Conservation (phyloP, 1,139 yeast genomes). For the Geotrichum carabidarum region DNA sequence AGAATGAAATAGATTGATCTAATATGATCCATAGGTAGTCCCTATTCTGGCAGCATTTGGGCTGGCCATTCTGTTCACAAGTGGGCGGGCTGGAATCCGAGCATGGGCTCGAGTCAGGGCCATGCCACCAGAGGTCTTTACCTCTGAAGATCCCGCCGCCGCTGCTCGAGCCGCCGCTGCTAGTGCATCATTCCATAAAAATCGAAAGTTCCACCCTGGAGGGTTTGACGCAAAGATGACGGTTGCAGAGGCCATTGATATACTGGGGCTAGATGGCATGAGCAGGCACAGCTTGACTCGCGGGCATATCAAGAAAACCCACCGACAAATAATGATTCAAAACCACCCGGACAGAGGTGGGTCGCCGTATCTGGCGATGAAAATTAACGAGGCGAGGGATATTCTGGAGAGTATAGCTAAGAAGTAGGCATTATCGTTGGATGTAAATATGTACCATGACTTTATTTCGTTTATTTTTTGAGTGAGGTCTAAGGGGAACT, state of each 20-base stretch:
- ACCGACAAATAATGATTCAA: slow-evolving; percentile 57
- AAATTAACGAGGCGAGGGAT: slow-evolving; percentile 72
- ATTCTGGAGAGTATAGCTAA: slow-evolving; percentile 43
- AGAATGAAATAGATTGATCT: background rate
- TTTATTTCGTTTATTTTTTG: background rate
- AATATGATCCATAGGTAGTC: slow-evolving; percentile 19
- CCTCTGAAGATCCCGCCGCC: slow-evolving; percentile 20
- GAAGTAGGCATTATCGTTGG: background rate
- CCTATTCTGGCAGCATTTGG: slow-evolving; percentile 30
- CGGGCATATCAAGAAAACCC: slow-evolving; percentile 48
- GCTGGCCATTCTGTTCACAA: slow-evolving; percentile 27
- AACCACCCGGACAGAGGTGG: slow-evolving; percentile 82
- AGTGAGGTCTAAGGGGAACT: background rate
- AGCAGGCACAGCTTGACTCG: slow-evolving; percentile 23
- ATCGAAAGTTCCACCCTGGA: slow-evolving; percentile 28
- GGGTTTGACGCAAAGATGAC: slow-evolving; percentile 38
- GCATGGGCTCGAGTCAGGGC: slow-evolving; percentile 32
- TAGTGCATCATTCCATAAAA: slow-evolving; percentile 16
- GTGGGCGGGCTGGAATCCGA: slow-evolving; percentile 36
- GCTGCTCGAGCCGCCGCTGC: slow-evolving; percentile 20
- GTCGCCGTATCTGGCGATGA: slow-evolving; percentile 62
- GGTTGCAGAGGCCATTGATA: slow-evolving; percentile 35
- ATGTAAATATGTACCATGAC: no score
- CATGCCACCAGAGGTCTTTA: slow-evolving; percentile 35
- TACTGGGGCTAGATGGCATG: slow-evolving; percentile 31